Evolutionary conservation across 257 asterid species (phyloP).

Genomic region (Eucommia ulmoides): DNA sequence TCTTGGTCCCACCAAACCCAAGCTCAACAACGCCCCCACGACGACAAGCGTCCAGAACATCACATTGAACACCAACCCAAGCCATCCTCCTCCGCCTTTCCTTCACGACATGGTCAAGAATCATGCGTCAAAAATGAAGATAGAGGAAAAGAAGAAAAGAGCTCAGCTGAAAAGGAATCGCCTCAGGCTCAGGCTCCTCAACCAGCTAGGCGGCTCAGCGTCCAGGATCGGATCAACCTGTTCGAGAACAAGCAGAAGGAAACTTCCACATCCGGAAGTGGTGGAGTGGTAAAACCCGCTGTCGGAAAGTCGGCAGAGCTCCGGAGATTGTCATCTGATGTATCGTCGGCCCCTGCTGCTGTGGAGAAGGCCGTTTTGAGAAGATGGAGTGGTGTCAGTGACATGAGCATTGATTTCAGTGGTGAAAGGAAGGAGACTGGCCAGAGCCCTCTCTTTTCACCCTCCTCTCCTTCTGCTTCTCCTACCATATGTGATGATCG

Average conservation of each 20-base stretch:
- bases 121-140: constrained; percentile 25
- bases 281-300: constrained; percentile 49
- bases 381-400: constrained; percentile 92
- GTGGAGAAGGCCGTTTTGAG: constrained; percentile 63
- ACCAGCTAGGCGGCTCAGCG: constrained; percentile 66
- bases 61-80: constrained; percentile 16
- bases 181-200: constrained; percentile 23
- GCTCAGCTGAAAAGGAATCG: constrained; percentile 23
- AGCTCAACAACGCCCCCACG: constrained; percentile 2
- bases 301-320: constrained; percentile 53
- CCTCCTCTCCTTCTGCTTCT: constrained; percentile 28
- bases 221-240: constrained; percentile 76
- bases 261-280: constrained; percentile 49
- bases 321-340: constrained; percentile 66
- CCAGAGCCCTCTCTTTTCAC: constrained; percentile 50
- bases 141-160: constrained; percentile 13
- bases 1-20: constrained; percentile 11
- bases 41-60: constrained; percentile 10
- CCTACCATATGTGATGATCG: constrained; percentile 28
- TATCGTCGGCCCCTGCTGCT: constrained; percentile 28
- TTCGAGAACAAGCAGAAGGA: constrained; percentile 91
- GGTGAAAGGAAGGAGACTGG: constrained; percentile 56
- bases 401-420: constrained; percentile 84
- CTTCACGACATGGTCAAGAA: constrained; percentile 12
- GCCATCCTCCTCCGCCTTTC: constrained; percentile 14